Evolutionary conservation across 371 early-diverging fungal genomes (phyloP), one percentile per base, ranked within the genome.

Genomic region (Capillidium heterosporum): DNA sequence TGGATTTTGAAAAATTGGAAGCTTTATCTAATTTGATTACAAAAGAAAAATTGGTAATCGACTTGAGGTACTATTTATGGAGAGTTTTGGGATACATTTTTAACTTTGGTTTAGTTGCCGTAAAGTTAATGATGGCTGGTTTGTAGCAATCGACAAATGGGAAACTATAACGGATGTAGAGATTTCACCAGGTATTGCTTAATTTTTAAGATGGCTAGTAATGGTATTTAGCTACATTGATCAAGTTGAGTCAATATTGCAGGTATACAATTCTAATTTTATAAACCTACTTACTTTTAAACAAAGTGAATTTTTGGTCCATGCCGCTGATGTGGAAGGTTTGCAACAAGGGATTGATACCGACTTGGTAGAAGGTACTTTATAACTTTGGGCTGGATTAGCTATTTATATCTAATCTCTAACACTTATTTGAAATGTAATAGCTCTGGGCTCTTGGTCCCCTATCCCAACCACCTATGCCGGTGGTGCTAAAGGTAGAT

Each of bases 321-420:
- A 97, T 67, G 97, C 97, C 0, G 93, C 95, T 1, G 94, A 97
- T 68, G 95, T 97, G 21, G 97, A 97, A 66, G 97, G 97, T 4
- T 69, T 94, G 42, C 92, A 92, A 66, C 73, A 81, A 35, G 97
- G 97, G 2, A 87, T 97, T 57, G 97, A 97, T 61, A 68, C 76
- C 57, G 81, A 81, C 4, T 79, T 97, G 10, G 93, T 96, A 2
- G 61, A 69, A 66, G 63, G 80, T 75, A 66, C 59, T 81, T 78
- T 4, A 44, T 28, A 55, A 35, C 19, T 11, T 13, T 19, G 17
- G 31, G 27, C 26, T 32, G 23, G 1, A 19, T 51, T 17, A 43
- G n/a, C n/a, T n/a, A n/a, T n/a, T n/a, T n/a, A n/a, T n/a, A n/a
- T n/a, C n/a, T n/a, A n/a, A n/a, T n/a, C n/a, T n/a, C n/a, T n/a